Base-by-base conservation (phyloP, 164 flowering plant genomes). In the Umbilicus rupestris region DNA sequence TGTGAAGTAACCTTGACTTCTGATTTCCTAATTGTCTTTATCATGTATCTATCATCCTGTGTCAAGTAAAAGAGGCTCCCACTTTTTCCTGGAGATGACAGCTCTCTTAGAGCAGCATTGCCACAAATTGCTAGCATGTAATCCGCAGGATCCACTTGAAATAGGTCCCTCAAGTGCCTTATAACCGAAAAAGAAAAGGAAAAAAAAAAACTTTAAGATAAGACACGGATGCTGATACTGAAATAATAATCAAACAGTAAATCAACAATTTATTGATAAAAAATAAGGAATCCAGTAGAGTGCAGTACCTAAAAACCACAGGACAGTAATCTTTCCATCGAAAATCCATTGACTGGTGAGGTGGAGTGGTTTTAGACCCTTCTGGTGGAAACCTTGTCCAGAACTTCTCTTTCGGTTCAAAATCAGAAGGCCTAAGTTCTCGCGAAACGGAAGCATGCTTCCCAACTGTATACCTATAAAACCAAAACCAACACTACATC, bases 71-170 rank as follows among this genome's bases (percentile, higher is more conserved):
- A 90, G 75, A 81, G 75, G 70, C 96, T 86, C 66, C 97, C 94
- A 82, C 97, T 90, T 77, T 90, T 90, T 33, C 97, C 97, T 0
- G 97, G 97, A 24, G 97, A 90, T 26, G 94, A 86, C 37, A 90
- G 83, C 80, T 86, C 94, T 42, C 94, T 77, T 7, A 90, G 85
- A 19, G 97, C 88, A 76, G 84, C 94, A 78, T 85, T 78, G 2
- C 92, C 94, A 64, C 97, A 90, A 49, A 90, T 90, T 39, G 94
- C 87, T 63, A 88, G 69, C 97, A 88, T 90, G 69, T 90, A 90
- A 75, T 90, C 90, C 8, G 89, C 94, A 31, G 94, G 81, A 79
- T 90, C 97, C 11, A 90, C 82, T 71, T 78, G 84, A 72, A 88
- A 88, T 22, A 84, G 70, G 77, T 83, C 84, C 71, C 97, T 78